These are phyloP conservation scores for Ophiocytium majus DNA, from an alignment of 352 stramenopile species.

Conservation along the genomic window DNA sequence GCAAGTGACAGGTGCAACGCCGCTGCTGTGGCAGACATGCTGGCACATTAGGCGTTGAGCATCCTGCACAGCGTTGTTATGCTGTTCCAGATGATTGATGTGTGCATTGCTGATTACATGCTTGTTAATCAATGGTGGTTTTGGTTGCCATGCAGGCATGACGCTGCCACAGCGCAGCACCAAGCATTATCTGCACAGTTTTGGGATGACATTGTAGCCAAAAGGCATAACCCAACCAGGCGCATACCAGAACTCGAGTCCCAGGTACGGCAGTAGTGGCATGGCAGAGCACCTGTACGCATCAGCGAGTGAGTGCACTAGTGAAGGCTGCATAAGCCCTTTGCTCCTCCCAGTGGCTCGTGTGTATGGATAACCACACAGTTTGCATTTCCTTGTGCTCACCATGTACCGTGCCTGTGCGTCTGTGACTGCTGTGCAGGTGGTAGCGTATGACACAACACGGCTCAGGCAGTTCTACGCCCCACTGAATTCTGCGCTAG, in stretches of 20 bases:
- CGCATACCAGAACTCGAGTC: neutral
- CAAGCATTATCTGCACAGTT: too few species aligned
- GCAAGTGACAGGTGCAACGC: too few species aligned
- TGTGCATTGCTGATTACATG: too few species aligned
- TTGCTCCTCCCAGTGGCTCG: neutral
- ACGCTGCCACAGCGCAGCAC: too few species aligned
- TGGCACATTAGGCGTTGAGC: too few species aligned
- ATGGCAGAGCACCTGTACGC: neutral
- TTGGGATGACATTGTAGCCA: neutral
- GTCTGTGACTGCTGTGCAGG: neutral
- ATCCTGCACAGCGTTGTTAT: too few species aligned
- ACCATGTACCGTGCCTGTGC: neutral
- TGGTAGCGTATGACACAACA: neutral
- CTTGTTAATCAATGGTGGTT: too few species aligned
- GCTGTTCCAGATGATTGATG: too few species aligned
- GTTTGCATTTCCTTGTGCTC: neutral
- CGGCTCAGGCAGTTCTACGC: neutral
- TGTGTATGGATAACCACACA: neutral
- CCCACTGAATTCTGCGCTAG: neutral
- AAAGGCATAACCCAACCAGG: neutral
- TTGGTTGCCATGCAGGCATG: too few species aligned
- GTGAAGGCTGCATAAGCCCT: neutral
- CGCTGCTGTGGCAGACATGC: too few species aligned
- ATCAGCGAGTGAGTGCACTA: neutral
- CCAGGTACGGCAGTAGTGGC: neutral